Base-by-base conservation (phyloP, 2,329 filamentous ascomycete species). In the Fusarium agapanthi region DNA sequence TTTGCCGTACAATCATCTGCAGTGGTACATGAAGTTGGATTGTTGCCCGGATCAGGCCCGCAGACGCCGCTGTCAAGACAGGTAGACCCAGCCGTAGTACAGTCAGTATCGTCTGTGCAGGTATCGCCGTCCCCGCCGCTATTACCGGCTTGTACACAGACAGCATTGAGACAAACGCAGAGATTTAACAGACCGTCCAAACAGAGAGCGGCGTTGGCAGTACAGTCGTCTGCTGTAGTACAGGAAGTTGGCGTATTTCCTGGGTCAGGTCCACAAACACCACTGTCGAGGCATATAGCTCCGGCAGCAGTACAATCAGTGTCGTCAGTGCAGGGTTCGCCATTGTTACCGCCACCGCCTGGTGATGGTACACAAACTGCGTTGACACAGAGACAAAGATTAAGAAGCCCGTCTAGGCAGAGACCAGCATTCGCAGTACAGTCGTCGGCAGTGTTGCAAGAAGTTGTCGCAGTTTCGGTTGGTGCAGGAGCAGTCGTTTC, bases 381-480 rank as follows among this genome's bases (percentile, higher is more conserved):
- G 7, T 59, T 28, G 26, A 59, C 34, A 16, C 56, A 59, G n/a
- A 59, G 16, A 15, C 56, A 59, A n/a, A 53, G 14, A 10, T 66
- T 66, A 16, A 66, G 12, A 1, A 66, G 26, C 2, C 50, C 50
- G 24, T 65, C 32, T 2, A 47, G 15, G 7, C 63, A 66, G 16
- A 66, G 43, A 4, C 43, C 61, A 16, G 47, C 22, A n/a, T 65
- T 34, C 1, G 59, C 59, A 9, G 62, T 11, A 22, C 62, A 65
- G 24, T 65, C 62, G 2, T 40, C 59, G 12, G 62, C 62, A 14
- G 28, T 47, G 1, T 24, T 50, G 22, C 47, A 50, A 4, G 47
- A 50, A 14, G 47, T 50, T 22, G 62, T 43, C 14, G 56, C 30
- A 6, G 44, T 61, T 3, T 45, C 61, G 3, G 24, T 51, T 16